Evolutionary conservation across 495 filamentous ascomycete genomes (phyloP), one percentile per base, ranked within the genome.

Genomic region (Durotheca rogersii): DNA sequence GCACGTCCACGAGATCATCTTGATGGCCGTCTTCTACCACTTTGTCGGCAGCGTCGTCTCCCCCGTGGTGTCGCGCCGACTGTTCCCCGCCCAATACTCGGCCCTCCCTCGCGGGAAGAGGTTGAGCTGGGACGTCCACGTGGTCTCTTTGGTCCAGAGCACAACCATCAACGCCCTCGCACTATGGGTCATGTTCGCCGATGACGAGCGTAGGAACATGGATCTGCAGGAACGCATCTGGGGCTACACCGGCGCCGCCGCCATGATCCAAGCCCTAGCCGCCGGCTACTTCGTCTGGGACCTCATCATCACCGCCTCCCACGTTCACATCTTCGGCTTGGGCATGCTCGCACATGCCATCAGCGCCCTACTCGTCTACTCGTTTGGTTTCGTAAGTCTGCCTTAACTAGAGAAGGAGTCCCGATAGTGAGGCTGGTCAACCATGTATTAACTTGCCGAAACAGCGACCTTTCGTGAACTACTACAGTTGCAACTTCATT

Each of bases 251-350:
- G 88, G 89, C 7, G 80, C 74, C n/a, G 78, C 77, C 14, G 91
- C 88, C 18, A 76, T 96, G 70, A 82, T 96, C 44, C 86, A 90
- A 65, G 88, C 82, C 11, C 77, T 96, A 48, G 93, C 90, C 0
- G 76, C 81, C 1, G 93, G 94, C n/a, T 99, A 99, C 67, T 99
- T 99, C 58, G 62, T 96, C 54, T 99, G 92, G 81, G 93, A 97
- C 64, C 65, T 97, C 50, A 75, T 83, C 44, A 76, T 96, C 42
- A 94, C 88, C 47, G 65, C 81, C 19, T 57, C 75, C 43, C 73
- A 95, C 63, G 50, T 95, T 34, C 75, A 81, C 23, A 78, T 96
- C 51, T 97, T 99, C 72, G 93, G 94, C 1, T 64, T 83, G 23
- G 94, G 92, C 14, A 83, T 96, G 77, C 72, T 95, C 47, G 89